Evolutionary conservation across 106 monocot genomes (phyloP).

Genomic region (Agapanthus africanus): DNA sequence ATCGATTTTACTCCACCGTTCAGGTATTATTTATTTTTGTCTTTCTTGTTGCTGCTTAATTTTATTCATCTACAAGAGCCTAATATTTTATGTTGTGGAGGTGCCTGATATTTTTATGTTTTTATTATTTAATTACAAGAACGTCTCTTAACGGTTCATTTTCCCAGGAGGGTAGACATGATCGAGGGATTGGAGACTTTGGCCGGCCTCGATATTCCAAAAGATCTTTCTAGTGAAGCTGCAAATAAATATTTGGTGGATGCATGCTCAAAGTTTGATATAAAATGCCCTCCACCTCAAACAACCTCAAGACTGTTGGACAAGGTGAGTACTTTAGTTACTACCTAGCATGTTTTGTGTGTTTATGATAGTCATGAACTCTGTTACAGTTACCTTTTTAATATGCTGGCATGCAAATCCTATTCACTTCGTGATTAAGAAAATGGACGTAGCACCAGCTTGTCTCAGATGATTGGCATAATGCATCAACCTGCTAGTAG

Average conservation of each 20-base stretch:
- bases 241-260: slow-evolving; percentile 78
- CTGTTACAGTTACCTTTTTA: not conserved
- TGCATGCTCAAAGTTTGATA: slow-evolving; percentile 81
- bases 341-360: not conserved
- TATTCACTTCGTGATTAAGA: not conserved
- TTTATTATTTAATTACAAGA: not conserved
- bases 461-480: not conserved
- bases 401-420: not conserved
- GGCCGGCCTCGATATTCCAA: slow-evolving; percentile 74
- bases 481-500: not conserved
- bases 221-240: slow-evolving; percentile 76
- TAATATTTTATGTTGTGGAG: not conserved
- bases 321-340: slow-evolving; percentile 40
- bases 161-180: slow-evolving; percentile 75
- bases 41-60: not conserved
- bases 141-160: not conserved
- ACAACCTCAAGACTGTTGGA: slow-evolving; percentile 76
- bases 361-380: not conserved
- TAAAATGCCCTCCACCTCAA: slow-evolving; percentile 87
- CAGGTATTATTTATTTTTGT: slow-evolving; percentile 33
- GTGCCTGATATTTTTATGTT: not conserved
- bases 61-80: not conserved
- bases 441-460: not conserved
- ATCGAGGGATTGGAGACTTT: slow-evolving; percentile 69
- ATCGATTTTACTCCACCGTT: slow-evolving; percentile 98